Evolutionary conservation across 1,139 yeast species (phyloP).

Genomic region (Pichia sp.): DNA sequence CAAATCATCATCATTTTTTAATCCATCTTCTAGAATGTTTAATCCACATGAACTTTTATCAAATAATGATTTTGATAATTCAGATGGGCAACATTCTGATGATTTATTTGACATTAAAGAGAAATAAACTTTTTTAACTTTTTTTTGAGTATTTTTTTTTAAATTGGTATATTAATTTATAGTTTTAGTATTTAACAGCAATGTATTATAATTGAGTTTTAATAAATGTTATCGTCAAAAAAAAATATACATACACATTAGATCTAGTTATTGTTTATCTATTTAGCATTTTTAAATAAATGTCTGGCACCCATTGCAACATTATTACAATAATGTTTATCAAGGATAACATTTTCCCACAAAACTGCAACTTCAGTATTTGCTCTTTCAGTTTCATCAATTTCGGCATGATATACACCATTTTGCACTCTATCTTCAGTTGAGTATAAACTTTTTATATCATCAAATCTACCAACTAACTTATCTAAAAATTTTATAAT

Average conservation of each 20-base stretch:
- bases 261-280: background rate
- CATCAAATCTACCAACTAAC: conserved; percentile 61
- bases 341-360: conserved; percentile 79
- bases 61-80: conserved; percentile 32
- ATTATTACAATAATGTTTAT: conserved; percentile 74
- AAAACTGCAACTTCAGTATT: conserved; percentile 84
- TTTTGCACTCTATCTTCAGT: conserved; percentile 84
- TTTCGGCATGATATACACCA: conserved; percentile 65
- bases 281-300: conserved; percentile 29
- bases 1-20: conserved; percentile 20
- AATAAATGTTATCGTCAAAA: background rate
- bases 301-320: conserved; percentile 53
- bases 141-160: background rate
- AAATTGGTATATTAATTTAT: background rate
- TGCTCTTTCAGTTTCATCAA: conserved; percentile 63
- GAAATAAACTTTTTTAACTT: background rate
- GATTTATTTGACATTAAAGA: conserved; percentile 16
- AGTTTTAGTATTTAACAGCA: background rate
- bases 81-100: conserved; percentile 30
- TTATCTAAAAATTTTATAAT: conserved; percentile 71
- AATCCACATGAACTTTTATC: conserved; percentile 3
- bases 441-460: conserved; percentile 66
- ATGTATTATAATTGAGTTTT: background rate
- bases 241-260: background rate
- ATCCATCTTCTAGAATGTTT: background rate